These are phyloP conservation scores for Moesziomyces sp. DNA, from an alignment of 1,284 basidiomycete genomes.

Conservation along the genomic window DNA sequence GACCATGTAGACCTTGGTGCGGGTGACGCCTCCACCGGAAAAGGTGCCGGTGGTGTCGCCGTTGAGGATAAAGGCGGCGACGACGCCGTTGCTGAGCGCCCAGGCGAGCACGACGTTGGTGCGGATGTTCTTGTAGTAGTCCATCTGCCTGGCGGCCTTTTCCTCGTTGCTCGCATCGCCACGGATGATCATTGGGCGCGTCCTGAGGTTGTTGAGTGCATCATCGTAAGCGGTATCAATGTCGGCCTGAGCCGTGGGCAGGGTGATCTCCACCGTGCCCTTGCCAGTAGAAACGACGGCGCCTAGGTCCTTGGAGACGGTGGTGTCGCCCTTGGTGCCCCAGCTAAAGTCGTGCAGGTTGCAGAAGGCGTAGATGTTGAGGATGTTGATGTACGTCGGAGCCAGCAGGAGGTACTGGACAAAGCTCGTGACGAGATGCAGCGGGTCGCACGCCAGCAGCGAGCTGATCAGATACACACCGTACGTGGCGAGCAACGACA, in stretches of 20 bases:
- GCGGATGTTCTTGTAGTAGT: slow-evolving; percentile 76
- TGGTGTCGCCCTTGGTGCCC: slow-evolving; percentile 69
- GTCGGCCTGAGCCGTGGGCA: slow-evolving; percentile 85
- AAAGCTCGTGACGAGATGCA: slow-evolving; percentile 93
- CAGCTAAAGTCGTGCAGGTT: slow-evolving; percentile 63
- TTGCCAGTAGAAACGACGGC: slow-evolving; percentile 57
- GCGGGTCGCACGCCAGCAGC: slow-evolving; percentile 86
- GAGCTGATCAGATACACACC: slow-evolving; percentile 73
- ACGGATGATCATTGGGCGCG: slow-evolving; percentile 71
- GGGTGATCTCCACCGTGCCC: slow-evolving; percentile 81
- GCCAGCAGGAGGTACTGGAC: slow-evolving; percentile 90
- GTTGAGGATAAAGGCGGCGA: slow-evolving; percentile 63
- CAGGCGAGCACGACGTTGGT: slow-evolving; percentile 90
- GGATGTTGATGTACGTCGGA: slow-evolving; percentile 86
- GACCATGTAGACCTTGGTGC: slow-evolving; percentile 64
- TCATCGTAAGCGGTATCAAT: slow-evolving; percentile 90
- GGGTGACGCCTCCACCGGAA: slow-evolving; percentile 36
- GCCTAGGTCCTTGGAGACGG: slow-evolving; percentile 62
- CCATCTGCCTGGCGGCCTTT: slow-evolving; percentile 61
- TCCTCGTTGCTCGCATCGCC: slow-evolving; percentile 63
- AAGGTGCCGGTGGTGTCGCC: slow-evolving; percentile 51
- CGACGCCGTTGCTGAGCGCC: slow-evolving; percentile 78
- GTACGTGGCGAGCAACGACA: slow-evolving; percentile 86
- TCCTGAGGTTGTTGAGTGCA: slow-evolving; percentile 82
- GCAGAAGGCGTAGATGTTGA: slow-evolving; percentile 70